phyloP scores from a whole-genome alignment of 306 rosid genomes.

The Sicyos edulis region DNA sequence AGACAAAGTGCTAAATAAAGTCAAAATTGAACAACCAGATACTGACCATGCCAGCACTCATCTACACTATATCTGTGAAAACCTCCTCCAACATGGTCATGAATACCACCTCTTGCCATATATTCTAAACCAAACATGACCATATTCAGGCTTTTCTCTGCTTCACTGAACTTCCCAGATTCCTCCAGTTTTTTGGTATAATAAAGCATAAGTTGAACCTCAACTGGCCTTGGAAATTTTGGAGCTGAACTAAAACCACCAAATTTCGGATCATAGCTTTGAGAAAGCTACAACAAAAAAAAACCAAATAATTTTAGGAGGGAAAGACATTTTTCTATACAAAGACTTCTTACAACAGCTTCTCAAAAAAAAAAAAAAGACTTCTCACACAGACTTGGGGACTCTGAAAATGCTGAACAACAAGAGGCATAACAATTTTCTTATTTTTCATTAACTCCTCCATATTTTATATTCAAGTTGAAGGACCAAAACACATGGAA shows the following conservation, averaged over 20 bases:
- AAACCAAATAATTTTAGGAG: conserved; percentile 22
- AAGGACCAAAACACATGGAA: neutral
- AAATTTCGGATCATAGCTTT: conserved; percentile 59
- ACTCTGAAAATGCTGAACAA: conserved; percentile 13
- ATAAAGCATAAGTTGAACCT: conserved; percentile 80
- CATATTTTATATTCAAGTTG: neutral
- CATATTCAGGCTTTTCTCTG: conserved; percentile 44
- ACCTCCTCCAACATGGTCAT: conserved; percentile 92
- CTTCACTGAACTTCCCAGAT: conserved; percentile 43
- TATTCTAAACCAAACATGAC: conserved; percentile 63
- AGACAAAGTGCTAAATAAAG: neutral
- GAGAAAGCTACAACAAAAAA: conserved; percentile 57
- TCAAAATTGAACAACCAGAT: conserved; percentile 12
- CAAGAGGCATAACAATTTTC: neutral
- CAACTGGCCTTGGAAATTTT: conserved; percentile 95
- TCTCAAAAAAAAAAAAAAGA: no score
- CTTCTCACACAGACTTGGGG: neutral
- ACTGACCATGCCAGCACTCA: conserved; percentile 96
- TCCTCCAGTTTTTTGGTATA: conserved; percentile 61
- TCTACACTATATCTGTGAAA: conserved; percentile 97
- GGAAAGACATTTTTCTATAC: neutral
- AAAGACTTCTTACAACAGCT: conserved; percentile 4
- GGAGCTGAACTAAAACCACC: conserved; percentile 98
- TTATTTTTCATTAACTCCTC: neutral
- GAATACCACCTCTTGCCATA: conserved; percentile 95